Percentiles rank a stretch among this genome's conserved stretches.
phyloP scores from a whole-genome alignment of 2,329 filamentous ascomycete species.

The Magnaporthales sp. region DNA sequence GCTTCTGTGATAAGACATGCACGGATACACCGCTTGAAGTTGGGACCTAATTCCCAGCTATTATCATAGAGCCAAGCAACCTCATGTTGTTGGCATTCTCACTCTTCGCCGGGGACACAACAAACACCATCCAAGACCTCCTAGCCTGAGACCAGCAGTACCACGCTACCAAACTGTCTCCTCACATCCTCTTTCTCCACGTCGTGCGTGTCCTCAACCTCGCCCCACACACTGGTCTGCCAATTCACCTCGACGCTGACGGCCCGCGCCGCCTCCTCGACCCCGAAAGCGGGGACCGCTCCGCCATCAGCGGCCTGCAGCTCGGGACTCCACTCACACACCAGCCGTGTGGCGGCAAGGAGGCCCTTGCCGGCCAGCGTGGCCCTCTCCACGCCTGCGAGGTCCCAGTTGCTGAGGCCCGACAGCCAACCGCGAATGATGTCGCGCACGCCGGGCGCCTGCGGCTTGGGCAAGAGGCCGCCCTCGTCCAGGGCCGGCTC shows the following conservation, averaged over 20 bases:
- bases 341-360: conserved; percentile 63
- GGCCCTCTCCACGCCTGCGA: conserved; percentile 79
- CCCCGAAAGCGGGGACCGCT: conserved; percentile 49
- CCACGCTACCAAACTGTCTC: conserved; percentile 79
- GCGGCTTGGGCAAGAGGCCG: conserved; percentile 66
- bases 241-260: conserved; percentile 79
- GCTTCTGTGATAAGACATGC: neutral
- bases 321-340: conserved; percentile 77
- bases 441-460: conserved; percentile 66
- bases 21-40: neutral
- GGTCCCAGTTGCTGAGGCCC: conserved; percentile 65
- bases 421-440: conserved; percentile 71
- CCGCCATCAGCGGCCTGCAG: conserved; percentile 14
- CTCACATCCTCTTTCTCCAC: conserved; percentile 85
- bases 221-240: conserved; percentile 88
- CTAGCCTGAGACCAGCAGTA: conserved; percentile 65
- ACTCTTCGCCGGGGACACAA: too few relatives aligned
- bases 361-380: conserved; percentile 83
- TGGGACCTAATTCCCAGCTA: neutral
- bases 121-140: neutral
- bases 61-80: neutral
- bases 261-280: conserved; percentile 72
- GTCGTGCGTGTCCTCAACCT: conserved; percentile 97
- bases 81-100: neutral
- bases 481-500: conserved; percentile 69